phyloP scores from a whole-genome alignment of 306 rosid genomes.

The Calophaca sinica region DNA sequence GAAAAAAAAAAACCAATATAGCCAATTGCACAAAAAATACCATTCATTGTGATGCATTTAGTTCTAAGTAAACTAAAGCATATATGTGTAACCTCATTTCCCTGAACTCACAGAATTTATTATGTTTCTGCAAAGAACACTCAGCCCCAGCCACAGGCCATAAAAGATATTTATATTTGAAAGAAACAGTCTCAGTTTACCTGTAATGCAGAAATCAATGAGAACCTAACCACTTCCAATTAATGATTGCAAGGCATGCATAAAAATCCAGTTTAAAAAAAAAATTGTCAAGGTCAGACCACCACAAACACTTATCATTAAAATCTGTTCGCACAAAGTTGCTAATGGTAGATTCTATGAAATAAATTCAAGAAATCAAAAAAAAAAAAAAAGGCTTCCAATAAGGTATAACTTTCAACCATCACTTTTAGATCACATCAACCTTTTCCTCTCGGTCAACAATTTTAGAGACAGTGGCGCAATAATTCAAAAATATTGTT shows the following conservation, averaged over 20 bases:
- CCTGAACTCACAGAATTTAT: neutral
- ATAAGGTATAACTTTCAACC: conserved; percentile 9
- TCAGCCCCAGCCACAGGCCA: neutral
- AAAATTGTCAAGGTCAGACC: neutral
- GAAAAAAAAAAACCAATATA: neutral
- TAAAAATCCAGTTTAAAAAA: neutral
- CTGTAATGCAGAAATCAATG: conserved; percentile 33
- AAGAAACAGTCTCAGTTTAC: neutral
- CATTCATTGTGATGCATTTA: neutral
- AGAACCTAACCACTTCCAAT: conserved; percentile 16
- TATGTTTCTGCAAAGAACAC: neutral
- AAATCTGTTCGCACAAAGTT: neutral
- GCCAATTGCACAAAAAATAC: neutral
- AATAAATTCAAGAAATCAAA: neutral
- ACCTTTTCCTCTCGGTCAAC: neutral
- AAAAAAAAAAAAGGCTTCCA: neutral
- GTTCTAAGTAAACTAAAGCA: neutral
- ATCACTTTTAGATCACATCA: conserved; percentile 19
- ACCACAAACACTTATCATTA: neutral
- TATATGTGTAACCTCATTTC: conserved; percentile 1
- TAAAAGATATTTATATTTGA: neutral
- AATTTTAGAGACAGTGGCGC: neutral
- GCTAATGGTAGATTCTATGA: conserved; percentile 4
- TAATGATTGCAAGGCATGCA: conserved; percentile 7
- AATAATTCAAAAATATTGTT: conserved; percentile 3